These are phyloP conservation scores for Tetratostichococcus sp. DNA, from an alignment of 139 green algal species.

Conservation along the genomic window DNA sequence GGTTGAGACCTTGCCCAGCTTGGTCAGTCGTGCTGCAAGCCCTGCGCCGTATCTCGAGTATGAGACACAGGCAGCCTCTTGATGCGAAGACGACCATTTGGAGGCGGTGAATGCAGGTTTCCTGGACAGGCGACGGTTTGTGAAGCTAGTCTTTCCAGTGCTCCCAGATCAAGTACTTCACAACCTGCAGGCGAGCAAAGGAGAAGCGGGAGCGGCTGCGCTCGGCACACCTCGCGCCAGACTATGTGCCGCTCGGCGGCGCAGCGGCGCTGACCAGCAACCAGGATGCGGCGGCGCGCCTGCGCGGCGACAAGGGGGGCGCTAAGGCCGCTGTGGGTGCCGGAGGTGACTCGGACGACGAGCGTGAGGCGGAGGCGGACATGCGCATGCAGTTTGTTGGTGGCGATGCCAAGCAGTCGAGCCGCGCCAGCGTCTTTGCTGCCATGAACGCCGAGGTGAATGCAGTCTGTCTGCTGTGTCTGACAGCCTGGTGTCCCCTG, in stretches of 20 bases:
- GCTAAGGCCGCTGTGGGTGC: conserved; percentile 1
- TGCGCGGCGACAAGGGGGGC: background rate
- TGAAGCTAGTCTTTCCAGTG: too few species aligned
- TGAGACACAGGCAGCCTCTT: too few species aligned
- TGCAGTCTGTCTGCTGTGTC: background rate
- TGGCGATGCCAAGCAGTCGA: conserved; percentile 2
- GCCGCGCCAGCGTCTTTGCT: conserved; percentile 12
- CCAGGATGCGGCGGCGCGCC: conserved; percentile 3
- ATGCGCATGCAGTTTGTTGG: conserved; percentile 61
- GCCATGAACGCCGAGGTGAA: background rate
- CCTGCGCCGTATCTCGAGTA: too few species aligned
- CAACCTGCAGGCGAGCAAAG: conserved; percentile 59
- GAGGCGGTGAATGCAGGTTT: too few species aligned
- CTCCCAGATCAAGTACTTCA: too few species aligned
- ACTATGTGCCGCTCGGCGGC: conserved; percentile 63
- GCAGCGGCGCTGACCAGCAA: conserved; percentile 2
- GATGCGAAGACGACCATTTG: too few species aligned
- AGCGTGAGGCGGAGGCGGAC: conserved; percentile 36
- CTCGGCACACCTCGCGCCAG: conserved; percentile 60
- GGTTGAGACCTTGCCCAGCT: too few species aligned
- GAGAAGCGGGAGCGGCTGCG: conserved; percentile 70
- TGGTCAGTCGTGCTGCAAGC: background rate
- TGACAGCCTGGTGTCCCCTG: too few species aligned
- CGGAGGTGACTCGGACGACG: conserved; percentile 32
- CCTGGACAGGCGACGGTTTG: too few species aligned